Evolutionary conservation across 805 yeast genomes (phyloP), one percentile per base, ranked within the genome.

Genomic region (Lachancea nothofagi): DNA sequence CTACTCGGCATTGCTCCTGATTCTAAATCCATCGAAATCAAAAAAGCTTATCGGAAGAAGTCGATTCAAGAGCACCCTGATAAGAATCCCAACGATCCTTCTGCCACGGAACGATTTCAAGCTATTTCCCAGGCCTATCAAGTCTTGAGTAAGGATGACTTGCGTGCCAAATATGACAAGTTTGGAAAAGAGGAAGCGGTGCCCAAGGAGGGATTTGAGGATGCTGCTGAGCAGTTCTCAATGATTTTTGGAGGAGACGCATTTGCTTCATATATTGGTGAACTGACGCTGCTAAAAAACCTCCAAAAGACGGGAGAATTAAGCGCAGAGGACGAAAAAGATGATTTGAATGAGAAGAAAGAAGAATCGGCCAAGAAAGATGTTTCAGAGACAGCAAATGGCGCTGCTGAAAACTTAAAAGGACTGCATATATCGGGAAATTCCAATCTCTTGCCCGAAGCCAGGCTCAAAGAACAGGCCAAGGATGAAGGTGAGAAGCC

Each of bases 201-300:
- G 22, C 83, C 84, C 1, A 69, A 67, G 36, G 84, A 80, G 46
- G 87, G 86, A 3, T 80, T 80, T 52, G 86, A 78, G 47, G 90
- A 83, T 57, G 84, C 90, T 2, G 69, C 75, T 29, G 87, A 80
- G 54, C 78, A 79, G 50, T 81, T 80, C 57, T 70, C 80, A 3
- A 72, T 72, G 66, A 80, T 81, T 43, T 80, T 88, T 62, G 96
- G 96, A 32, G 96, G 96, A 35, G 95, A 83, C 41, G 94, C 93
- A 2, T 88, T 89, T 62, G 74, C 70, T 24, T 80, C 81, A 35
- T 81, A 88, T 72, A 85, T 90, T 51, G 98, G 98, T 4, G 96
- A 93, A 58, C 65, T 88, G 45, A 75, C 88, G 21, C 69, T 89
- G 58, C 62, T 93, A 55, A 78, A 77, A 52, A 94, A 88, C 50